phyloP scores from a whole-genome alignment of 2,329 filamentous ascomycete species.

The Fusarium sp. region DNA sequence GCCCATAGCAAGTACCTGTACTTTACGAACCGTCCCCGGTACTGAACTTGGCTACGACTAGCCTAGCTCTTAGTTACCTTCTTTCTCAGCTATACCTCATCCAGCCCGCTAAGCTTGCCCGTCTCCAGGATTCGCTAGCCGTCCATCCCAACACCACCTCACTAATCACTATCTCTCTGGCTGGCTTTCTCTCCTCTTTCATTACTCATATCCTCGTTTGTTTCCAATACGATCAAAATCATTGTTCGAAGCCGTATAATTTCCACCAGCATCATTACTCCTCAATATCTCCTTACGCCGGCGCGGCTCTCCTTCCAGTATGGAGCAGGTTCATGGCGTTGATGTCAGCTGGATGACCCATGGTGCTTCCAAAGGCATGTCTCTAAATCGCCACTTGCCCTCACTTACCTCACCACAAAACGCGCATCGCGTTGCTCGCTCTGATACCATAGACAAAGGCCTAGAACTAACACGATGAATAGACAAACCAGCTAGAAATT shows the following conservation, averaged over 20 bases:
- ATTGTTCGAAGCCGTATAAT: constrained; percentile 20
- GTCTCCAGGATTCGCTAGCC: constrained; percentile 42
- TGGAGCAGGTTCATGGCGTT: constrained; percentile 86
- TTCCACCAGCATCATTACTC: constrained; percentile 12
- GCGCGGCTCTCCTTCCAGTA: constrained; percentile 56
- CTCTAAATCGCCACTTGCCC: constrained; percentile 42
- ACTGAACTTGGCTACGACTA: constrained; percentile 18
- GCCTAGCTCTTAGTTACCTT: constrained; percentile 34
- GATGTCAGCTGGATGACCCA: constrained; percentile 93
- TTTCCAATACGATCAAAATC: constrained; percentile 11
- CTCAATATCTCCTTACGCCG: constrained; percentile 20
- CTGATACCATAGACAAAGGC: not conserved
- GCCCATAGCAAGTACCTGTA: constrained; percentile 35
- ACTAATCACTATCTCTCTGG: constrained; percentile 34
- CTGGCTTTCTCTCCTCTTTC: constrained; percentile 27
- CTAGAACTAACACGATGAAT: constrained; percentile 23
- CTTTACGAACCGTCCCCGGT: constrained; percentile 34
- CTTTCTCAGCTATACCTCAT: constrained; percentile 31
- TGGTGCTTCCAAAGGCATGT: constrained; percentile 83
- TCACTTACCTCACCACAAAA: constrained; percentile 25
- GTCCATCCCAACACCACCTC: constrained; percentile 36
- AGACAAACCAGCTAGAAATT: constrained; percentile 52
- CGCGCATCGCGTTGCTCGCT: constrained; percentile 23
- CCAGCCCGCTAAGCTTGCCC: constrained; percentile 29
- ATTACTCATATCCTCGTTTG: constrained; percentile 14